phyloP scores from a whole-genome alignment of 2,329 filamentous ascomycete species.

The Aureobasidium pullulans region DNA sequence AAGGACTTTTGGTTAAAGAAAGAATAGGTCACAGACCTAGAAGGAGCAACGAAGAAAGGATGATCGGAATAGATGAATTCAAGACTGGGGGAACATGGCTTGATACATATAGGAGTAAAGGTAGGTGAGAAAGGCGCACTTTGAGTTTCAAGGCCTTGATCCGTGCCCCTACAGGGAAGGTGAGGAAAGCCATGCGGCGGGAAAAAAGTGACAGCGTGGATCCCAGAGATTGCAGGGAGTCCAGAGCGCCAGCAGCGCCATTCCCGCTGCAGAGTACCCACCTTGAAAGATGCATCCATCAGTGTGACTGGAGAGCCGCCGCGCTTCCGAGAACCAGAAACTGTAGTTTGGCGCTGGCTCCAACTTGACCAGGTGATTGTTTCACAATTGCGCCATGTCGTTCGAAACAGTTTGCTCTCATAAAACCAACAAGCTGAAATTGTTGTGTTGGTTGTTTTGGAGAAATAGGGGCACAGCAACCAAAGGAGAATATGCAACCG shows the following conservation, averaged over 20 bases:
- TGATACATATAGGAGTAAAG: slow-evolving; percentile 11
- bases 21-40: slow-evolving; percentile 15
- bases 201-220: slow-evolving; percentile 13
- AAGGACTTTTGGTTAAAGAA: slow-evolving; percentile 11
- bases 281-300: neutral
- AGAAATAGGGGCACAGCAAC: neutral
- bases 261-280: slow-evolving; percentile 8
- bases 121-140: slow-evolving; percentile 11
- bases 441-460: neutral
- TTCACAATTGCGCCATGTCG: slow-evolving; percentile 9
- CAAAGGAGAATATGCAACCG: neutral
- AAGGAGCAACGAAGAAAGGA: slow-evolving; percentile 1
- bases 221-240: slow-evolving; percentile 12
- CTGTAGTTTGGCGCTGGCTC: neutral
- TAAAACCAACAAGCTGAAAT: neutral
- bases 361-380: neutral
- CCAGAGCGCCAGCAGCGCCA: slow-evolving; percentile 11
- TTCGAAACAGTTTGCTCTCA: neutral
- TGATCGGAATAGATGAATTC: slow-evolving; percentile 3
- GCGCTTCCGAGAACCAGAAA: slow-evolving; percentile 1
- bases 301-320: slow-evolving; percentile 7
- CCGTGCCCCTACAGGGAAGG: slow-evolving; percentile 5
- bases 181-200: neutral
- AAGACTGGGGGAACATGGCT: slow-evolving; percentile 7
- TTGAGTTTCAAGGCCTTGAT: slow-evolving; percentile 3